Evolutionary conservation across 2,329 filamentous ascomycete genomes (phyloP), one percentile per base, ranked within the genome.

Genomic region (Cadophora gregata): DNA sequence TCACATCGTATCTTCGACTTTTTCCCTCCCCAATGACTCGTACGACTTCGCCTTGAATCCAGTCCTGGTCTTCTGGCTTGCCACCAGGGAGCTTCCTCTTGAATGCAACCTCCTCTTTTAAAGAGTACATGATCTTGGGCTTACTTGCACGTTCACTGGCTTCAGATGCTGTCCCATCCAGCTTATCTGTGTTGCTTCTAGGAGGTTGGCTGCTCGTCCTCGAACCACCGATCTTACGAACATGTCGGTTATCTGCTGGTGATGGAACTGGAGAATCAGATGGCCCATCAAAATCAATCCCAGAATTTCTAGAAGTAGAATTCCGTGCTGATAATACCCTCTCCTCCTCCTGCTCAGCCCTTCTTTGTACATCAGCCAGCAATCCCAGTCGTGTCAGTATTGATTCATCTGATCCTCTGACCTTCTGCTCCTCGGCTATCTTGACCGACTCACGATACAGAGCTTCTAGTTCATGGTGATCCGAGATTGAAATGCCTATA

Each of bases 31-130:
- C 91, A 62, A 88, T 84, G 16, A 95, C 89, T 62, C 87, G 86
- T 67, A 91, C 90, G 61, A 95, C 92, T 67, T 91, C 90, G 60
- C 92, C 92, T 58, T 94, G 86, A 64, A 94, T 94, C 83, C 88
- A 91, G 71, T 91, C 89, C 3, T 79, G 81, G 75, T 77, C 86
- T 76, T 81, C 83, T 71, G 76, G 80, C 59, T 79, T 71, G 50
- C 36, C 48, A 24, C 69, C 81, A 8, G 79, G 75, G 24, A 80
- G 79, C 74, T 88, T 89, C 1, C 87, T 85, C 72, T 87, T 88
- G 79, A 90, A 90, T 0, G 88, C 88, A 5, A 90, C 88, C 66
- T 88, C 85, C 69, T 89, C 87, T n/a, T 85, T 85, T 70, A 86
- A 85, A 66, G 81, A 79, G 71, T 89, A 90, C 16, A 83, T 80